Evolutionary conservation across 116 monocot genomes (phyloP).

Genomic region (Dioscorea cayenensis): DNA sequence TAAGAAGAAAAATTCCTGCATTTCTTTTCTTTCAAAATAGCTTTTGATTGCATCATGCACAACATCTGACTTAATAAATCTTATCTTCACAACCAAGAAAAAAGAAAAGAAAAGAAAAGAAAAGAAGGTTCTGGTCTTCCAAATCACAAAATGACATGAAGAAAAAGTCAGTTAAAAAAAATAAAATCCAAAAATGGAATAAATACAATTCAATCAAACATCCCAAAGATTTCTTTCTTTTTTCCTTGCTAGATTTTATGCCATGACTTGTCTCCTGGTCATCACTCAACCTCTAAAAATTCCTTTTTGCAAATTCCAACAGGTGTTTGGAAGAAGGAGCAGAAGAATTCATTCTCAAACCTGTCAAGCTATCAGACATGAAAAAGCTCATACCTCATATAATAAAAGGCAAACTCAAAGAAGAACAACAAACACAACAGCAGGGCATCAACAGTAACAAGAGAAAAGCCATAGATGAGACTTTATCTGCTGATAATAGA

Average conservation of each 20-base stretch:
- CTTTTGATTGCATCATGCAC: no score
- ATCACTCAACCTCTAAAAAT: not conserved
- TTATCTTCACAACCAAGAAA: no score
- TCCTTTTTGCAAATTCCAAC: not conserved
- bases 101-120: no score
- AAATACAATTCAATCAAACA: conserved; percentile 12
- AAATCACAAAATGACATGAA: not conserved
- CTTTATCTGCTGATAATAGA: conserved; percentile 16
- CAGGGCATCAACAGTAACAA: conserved; percentile 14
- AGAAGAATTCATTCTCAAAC: conserved; percentile 76
- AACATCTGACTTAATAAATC: no score
- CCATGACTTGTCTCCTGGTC: not conserved
- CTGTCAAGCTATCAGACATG: conserved; percentile 61
- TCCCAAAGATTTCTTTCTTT: conserved; percentile 7
- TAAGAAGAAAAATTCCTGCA: conserved; percentile 11
- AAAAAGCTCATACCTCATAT: conserved; percentile 52
- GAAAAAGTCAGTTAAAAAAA: not conserved
- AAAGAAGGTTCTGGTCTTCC: not conserved
- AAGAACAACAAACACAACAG: conserved; percentile 8
- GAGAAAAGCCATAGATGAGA: conserved; percentile 26
- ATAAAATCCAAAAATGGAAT: not conserved
- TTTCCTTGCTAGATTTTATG: conserved; percentile 20
- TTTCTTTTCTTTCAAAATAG: not conserved
- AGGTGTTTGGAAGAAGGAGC: conserved; percentile 79
- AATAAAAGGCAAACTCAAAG: conserved; percentile 38